Evolutionary conservation across 148 eudicot species (phyloP).

Genomic region (Persicaria maculosa): DNA sequence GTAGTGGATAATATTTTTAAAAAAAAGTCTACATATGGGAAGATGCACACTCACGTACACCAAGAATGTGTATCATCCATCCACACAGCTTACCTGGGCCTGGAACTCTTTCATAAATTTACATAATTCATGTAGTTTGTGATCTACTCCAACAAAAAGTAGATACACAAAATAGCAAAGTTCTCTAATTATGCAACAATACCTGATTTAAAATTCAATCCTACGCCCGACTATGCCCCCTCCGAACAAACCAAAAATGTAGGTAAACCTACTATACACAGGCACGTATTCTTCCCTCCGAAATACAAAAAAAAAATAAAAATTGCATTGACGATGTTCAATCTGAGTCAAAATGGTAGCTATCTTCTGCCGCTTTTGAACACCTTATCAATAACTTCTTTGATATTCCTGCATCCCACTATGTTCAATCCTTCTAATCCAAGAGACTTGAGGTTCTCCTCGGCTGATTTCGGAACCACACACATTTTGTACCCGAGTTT

Average conservation of each 20-base stretch:
- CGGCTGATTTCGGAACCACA: constrained; percentile 52
- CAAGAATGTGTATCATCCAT: too few species aligned
- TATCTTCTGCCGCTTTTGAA: constrained; percentile 22
- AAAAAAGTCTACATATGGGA: too few species aligned
- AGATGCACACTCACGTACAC: too few species aligned
- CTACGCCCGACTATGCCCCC: not conserved
- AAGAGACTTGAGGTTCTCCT: constrained; percentile 36
- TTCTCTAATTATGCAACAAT: too few species aligned
- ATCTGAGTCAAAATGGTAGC: not conserved
- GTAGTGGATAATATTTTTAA: too few species aligned
- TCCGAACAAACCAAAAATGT: not conserved
- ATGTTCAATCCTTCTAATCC: constrained; percentile 36
- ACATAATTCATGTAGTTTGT: too few species aligned
- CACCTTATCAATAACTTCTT: constrained; percentile 65
- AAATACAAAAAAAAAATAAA: not conserved
- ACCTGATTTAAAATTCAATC: too few species aligned
- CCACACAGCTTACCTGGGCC: too few species aligned
- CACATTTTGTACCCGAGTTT: constrained; percentile 85
- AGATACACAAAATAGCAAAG: too few species aligned
- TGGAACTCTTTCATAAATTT: too few species aligned
- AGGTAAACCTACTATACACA: not conserved
- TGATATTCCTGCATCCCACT: constrained; percentile 69
- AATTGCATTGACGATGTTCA: not conserved
- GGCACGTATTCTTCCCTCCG: not conserved
- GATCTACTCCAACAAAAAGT: too few species aligned